A percentile compares a stretch with the other conserved stretches of the same genome.
These are phyloP conservation scores for Diaporthe longicolla DNA, from an alignment of 2,329 filamentous ascomycete species.

Conservation along the genomic window DNA sequence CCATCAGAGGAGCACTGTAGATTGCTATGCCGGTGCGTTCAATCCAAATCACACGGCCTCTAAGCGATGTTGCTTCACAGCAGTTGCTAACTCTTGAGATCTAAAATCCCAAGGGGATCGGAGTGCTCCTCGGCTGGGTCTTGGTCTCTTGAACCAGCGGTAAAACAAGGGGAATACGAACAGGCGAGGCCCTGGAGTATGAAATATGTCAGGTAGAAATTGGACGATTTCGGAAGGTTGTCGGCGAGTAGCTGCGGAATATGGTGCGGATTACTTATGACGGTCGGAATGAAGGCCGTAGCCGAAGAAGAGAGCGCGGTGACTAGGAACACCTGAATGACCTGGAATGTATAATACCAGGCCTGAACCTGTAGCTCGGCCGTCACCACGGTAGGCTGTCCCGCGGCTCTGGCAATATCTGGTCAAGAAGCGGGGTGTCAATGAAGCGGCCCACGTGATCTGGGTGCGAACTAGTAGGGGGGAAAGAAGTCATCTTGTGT, in stretches of 20 bases:
- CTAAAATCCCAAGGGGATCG: not conserved
- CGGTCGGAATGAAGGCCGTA: slow-evolving; percentile 69
- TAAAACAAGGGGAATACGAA: not conserved
- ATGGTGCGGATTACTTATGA: slow-evolving; percentile 71
- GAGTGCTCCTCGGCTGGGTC: not conserved
- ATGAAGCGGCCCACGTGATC: not conserved
- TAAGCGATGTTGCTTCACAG: not conserved
- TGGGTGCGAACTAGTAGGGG: slow-evolving; percentile 40
- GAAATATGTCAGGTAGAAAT: slow-evolving; percentile 75
- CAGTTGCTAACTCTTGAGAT: not conserved
- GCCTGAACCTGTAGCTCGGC: slow-evolving; percentile 85
- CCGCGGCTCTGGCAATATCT: slow-evolving; percentile 79
- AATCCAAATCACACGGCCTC: not conserved
- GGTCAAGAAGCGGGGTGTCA: slow-evolving; percentile 30
- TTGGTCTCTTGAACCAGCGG: not conserved
- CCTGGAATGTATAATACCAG: slow-evolving; percentile 84
- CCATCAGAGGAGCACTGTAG: not conserved
- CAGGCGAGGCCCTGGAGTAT: slow-evolving; percentile 46
- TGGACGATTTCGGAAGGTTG: slow-evolving; percentile 78
- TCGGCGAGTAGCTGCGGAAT: slow-evolving; percentile 71
- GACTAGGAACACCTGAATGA: slow-evolving; percentile 88
- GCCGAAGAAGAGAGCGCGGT: slow-evolving; percentile 83
- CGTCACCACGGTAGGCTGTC: slow-evolving; percentile 77
- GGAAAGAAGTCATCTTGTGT: not conserved
- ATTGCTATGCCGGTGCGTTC: not conserved